Conservation (phyloP, 2,329 filamentous ascomycete species). For the Neonectria coccinea region DNA sequence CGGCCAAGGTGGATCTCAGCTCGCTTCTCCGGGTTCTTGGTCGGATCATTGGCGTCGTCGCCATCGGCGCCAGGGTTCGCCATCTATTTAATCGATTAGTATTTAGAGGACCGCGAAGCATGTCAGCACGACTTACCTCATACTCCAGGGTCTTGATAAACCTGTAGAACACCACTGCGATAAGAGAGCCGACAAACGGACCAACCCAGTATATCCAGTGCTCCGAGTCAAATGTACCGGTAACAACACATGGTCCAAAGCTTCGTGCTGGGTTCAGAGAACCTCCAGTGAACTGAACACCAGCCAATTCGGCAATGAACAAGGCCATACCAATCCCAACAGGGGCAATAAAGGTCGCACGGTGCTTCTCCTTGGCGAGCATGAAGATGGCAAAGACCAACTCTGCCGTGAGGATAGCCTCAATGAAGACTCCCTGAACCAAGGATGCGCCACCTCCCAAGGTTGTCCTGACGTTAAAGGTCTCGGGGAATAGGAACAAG, state of each 20-base stretch:
- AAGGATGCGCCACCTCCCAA: slow-evolving; percentile 54
- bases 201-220: slow-evolving; percentile 63
- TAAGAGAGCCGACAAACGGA: slow-evolving; percentile 49
- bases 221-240: slow-evolving; percentile 53
- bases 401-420: slow-evolving; percentile 61
- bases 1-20: slow-evolving; percentile 43
- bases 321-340: slow-evolving; percentile 60
- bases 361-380: slow-evolving; percentile 64
- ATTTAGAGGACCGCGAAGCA: neutral
- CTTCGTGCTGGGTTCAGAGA: slow-evolving; percentile 61
- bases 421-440: slow-evolving; percentile 62
- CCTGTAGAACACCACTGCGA: slow-evolving; percentile 53
- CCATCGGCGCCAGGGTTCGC: slow-evolving; percentile 61
- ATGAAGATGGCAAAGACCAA: slow-evolving; percentile 63
- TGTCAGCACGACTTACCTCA: slow-evolving; percentile 41
- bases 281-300: slow-evolving; percentile 61
- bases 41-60: slow-evolving; percentile 57
- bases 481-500: slow-evolving; percentile 56
- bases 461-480: slow-evolving; percentile 56
- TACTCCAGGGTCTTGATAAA: slow-evolving; percentile 57
- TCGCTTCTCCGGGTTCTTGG: slow-evolving; percentile 56
- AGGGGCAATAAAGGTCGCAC: slow-evolving; percentile 60
- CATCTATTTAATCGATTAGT: slow-evolving; percentile 48
- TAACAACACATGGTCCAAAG: slow-evolving; percentile 60
- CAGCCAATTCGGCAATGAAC: slow-evolving; percentile 59